Percentiles rank a stretch among this genome's conserved stretches.
These are phyloP conservation scores for Aspergillus transmontanensis DNA, from an alignment of 2,329 filamentous ascomycete species.

Conservation along the genomic window DNA sequence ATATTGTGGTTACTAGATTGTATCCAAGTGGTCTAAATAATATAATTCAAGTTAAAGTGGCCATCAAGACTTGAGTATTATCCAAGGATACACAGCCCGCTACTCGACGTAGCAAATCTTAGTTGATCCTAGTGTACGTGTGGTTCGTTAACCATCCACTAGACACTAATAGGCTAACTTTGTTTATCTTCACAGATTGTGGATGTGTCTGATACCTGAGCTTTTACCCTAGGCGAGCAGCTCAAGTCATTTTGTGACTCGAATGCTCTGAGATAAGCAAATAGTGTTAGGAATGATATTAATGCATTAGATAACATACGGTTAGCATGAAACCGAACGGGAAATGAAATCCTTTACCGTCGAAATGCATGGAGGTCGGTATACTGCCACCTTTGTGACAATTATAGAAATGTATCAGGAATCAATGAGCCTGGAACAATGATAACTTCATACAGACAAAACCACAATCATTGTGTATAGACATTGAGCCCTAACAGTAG, in stretches of 20 bases:
- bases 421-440: background rate
- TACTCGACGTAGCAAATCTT: no score
- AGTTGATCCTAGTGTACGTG: no score
- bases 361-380: background rate
- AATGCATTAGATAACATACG: background rate
- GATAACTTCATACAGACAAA: background rate
- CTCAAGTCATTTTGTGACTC: no score
- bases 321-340: background rate
- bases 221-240: no score
- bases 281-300: background rate
- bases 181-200: no score
- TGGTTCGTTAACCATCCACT: fast-evolving
- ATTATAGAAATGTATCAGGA: background rate
- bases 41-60: no score
- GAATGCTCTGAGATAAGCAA: background rate
- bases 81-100: no score
- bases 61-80: no score
- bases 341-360: background rate
- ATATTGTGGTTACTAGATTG: no score
- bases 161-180: no score
- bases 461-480: background rate
- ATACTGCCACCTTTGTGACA: background rate
- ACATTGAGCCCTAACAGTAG: background rate
- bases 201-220: no score
- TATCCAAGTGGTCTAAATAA: no score